Conservation (phyloP, 345 rosid species). For the Citrus glauca region DNA sequence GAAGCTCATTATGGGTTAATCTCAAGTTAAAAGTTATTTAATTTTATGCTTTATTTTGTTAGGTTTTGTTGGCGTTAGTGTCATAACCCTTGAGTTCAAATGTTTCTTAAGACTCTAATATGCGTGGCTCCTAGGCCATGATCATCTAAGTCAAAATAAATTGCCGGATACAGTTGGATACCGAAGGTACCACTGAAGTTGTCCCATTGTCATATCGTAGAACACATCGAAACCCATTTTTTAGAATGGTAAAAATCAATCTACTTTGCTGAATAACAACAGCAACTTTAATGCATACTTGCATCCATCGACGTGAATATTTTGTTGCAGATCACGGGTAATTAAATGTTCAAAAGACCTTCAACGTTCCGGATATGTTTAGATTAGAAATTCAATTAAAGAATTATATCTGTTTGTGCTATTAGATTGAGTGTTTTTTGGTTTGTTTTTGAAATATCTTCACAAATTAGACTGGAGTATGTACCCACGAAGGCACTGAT, state of each 20-base stretch:
- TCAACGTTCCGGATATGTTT: too few relatives aligned
- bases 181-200: not conserved
- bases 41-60: not conserved
- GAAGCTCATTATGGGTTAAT: not conserved
- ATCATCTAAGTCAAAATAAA: not conserved
- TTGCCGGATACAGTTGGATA: not conserved
- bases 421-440: too few relatives aligned
- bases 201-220: not conserved
- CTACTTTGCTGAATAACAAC: not conserved
- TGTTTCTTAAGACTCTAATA: not conserved
- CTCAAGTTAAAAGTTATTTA: not conserved
- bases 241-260: not conserved
- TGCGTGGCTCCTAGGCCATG: not conserved
- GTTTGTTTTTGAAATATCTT: too few relatives aligned
- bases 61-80: not conserved
- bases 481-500: too few relatives aligned
- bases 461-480: too few relatives aligned
- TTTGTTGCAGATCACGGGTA: too few relatives aligned
- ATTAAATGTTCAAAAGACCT: too few relatives aligned
- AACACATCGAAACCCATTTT: not conserved
- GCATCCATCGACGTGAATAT: too few relatives aligned
- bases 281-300: not conserved
- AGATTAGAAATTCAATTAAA: too few relatives aligned
- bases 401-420: too few relatives aligned
- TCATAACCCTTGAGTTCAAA: not conserved